Conservation (phyloP, 2,329 filamentous ascomycete species). For the Aspergillus luchuensis region DNA sequence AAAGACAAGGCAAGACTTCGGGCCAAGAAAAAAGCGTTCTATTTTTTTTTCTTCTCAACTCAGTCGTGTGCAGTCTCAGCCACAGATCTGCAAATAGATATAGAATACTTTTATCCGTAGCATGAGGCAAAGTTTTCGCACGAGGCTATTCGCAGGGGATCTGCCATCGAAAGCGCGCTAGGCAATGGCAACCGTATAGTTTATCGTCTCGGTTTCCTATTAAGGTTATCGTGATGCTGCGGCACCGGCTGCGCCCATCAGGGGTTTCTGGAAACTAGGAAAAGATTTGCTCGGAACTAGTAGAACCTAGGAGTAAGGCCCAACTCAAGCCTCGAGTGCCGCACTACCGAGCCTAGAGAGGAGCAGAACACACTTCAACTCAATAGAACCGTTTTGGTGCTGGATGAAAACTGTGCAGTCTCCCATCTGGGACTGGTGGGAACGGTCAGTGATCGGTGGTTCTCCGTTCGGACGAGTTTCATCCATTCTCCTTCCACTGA, state of each 20-base stretch:
- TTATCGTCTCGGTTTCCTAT: slow-evolving; percentile 9
- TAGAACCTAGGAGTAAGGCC: not conserved
- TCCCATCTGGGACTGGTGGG: not conserved
- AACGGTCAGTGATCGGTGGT: not conserved
- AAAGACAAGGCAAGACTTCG: not conserved
- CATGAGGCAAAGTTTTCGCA: not conserved
- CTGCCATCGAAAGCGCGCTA: not conserved
- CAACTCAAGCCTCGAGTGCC: not conserved
- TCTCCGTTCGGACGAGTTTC: not conserved
- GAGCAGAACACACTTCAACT: not conserved
- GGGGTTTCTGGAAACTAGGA: not conserved
- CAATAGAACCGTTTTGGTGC: no score
- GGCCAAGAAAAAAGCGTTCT: not conserved
- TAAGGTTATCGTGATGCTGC: slow-evolving; percentile 9
- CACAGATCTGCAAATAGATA: not conserved
- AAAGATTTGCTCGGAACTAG: not conserved
- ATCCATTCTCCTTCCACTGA: not conserved
- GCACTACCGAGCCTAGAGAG: not conserved
- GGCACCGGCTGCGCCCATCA: not conserved
- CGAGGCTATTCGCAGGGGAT: not conserved
- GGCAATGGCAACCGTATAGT: not conserved
- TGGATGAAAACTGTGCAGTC: not conserved
- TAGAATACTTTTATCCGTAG: not conserved
- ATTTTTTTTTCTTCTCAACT: not conserved
- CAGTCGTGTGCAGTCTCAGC: not conserved